Conservation (phyloP, 169 alveolate genomes). For the Plasmodium gonderi region DNA sequence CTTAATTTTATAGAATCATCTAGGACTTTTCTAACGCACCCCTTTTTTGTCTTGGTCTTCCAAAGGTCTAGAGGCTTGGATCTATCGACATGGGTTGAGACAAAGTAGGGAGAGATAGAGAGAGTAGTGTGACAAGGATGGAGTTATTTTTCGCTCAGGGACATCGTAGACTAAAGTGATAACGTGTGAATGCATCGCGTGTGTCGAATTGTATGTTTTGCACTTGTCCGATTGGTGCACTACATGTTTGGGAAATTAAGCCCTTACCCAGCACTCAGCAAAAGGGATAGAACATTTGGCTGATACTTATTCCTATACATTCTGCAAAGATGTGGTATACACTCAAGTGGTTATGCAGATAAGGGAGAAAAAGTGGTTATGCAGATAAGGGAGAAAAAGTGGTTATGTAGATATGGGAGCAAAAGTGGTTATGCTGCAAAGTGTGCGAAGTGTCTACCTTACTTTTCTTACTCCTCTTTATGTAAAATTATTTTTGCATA, state of each 20-base stretch:
- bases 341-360: background rate
- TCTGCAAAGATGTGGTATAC: too few species aligned
- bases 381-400: background rate
- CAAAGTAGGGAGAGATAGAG: too few species aligned
- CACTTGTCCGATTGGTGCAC: too few species aligned
- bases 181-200: too few species aligned
- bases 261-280: conserved; percentile 71
- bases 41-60: conserved; percentile 60
- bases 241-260: too few species aligned
- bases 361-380: background rate
- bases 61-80: conserved; percentile 69
- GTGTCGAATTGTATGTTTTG: background rate
- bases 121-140: background rate
- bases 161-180: too few species aligned
- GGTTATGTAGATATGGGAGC: background rate
- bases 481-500: too few species aligned
- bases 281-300: conserved; percentile 51
- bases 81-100: too few species aligned
- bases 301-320: conserved; percentile 61
- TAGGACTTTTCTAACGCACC: conserved; percentile 50
- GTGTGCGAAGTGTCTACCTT: background rate
- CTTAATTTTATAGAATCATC: conserved; percentile 69
- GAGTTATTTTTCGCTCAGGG: too few species aligned
- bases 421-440: background rate
- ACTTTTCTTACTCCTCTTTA: too few species aligned